A percentile compares a stretch with the other conserved stretches of the same genome.
phyloP scores from a whole-genome alignment of 495 filamentous ascomycete genomes.

The Rusavskia elegans region DNA sequence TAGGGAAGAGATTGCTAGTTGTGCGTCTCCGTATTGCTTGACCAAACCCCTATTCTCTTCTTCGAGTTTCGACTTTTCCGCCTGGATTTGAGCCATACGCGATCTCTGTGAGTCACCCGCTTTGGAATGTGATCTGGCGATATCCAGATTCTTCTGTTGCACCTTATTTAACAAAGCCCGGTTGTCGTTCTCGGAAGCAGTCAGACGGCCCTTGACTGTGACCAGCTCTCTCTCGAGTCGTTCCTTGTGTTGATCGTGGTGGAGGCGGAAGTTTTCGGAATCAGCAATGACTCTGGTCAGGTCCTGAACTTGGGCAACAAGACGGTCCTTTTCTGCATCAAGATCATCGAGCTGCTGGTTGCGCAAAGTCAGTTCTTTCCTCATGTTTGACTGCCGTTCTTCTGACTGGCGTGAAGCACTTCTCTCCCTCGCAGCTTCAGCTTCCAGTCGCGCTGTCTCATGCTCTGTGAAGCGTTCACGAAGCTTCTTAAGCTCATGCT shows the following conservation, averaged over 20 bases:
- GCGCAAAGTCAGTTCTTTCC: slow-evolving; percentile 62
- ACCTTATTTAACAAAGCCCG: slow-evolving; percentile 89
- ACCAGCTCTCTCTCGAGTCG: slow-evolving; percentile 83
- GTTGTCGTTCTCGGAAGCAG: slow-evolving; percentile 94
- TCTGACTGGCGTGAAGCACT: slow-evolving; percentile 61
- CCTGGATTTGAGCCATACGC: slow-evolving; percentile 59
- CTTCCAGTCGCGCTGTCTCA: slow-evolving; percentile 70
- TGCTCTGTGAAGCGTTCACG: slow-evolving; percentile 67
- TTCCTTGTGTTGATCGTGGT: slow-evolving; percentile 86
- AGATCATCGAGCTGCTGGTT: slow-evolving; percentile 53
- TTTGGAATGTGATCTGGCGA: slow-evolving; percentile 75
- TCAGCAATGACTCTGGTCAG: slow-evolving; percentile 72
- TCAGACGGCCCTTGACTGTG: slow-evolving; percentile 76
- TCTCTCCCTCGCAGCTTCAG: slow-evolving; percentile 67
- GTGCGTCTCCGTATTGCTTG: slow-evolving; percentile 76
- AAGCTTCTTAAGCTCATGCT: slow-evolving; percentile 67
- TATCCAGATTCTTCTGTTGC: slow-evolving; percentile 94
- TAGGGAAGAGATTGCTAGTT: slow-evolving; percentile 66
- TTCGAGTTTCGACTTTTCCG: slow-evolving; percentile 71
- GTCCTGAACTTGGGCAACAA: slow-evolving; percentile 62
- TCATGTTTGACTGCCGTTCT: slow-evolving; percentile 64
- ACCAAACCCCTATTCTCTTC: slow-evolving; percentile 68
- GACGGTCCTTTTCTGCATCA: slow-evolving; percentile 56
- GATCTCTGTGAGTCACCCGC: slow-evolving; percentile 72
- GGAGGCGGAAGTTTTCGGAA: slow-evolving; percentile 70